Percentiles rank a stretch among this genome's conserved stretches.
Evolutionary conservation across 176 grass and related monocot genomes (phyloP).

Genomic region (Themeda triandra): DNA sequence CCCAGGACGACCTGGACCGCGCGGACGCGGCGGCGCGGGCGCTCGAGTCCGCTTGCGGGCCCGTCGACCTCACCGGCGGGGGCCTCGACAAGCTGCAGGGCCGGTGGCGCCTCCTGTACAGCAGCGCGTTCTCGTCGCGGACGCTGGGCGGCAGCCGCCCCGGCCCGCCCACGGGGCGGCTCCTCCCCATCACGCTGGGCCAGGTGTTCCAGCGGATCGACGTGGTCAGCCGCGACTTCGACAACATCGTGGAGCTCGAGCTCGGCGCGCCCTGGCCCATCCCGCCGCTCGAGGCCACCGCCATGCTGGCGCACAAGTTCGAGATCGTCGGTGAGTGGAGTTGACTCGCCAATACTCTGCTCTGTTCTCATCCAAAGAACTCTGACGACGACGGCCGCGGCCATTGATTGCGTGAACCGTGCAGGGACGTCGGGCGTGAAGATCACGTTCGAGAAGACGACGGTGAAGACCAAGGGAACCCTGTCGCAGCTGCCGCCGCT

Average conservation of each 20-base stretch:
- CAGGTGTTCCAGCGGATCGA: constrained; percentile 93
- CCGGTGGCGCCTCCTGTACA: constrained; percentile 83
- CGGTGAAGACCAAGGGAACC: constrained; percentile 78
- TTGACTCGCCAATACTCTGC: background rate
- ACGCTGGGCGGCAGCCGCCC: constrained; percentile 86
- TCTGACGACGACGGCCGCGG: no score
- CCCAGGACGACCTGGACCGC: constrained; percentile 68
- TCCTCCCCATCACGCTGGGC: constrained; percentile 80
- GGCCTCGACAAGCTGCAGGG: constrained; percentile 81
- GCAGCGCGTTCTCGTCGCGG: constrained; percentile 89
- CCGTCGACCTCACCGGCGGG: constrained; percentile 45
- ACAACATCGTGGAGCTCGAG: constrained; percentile 85
- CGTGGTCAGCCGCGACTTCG: constrained; percentile 71
- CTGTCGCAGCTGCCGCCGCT: constrained; percentile 75
- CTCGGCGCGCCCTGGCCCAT: constrained; percentile 88
- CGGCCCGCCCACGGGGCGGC: constrained; percentile 67
- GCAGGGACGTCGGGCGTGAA: constrained; percentile 62
- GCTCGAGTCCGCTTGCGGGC: constrained; percentile 43
- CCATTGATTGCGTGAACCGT: background rate
- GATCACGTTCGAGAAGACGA: constrained; percentile 86
- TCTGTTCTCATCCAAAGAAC: no score
- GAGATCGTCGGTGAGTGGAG: constrained; percentile 71
- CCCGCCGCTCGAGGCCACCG: constrained; percentile 53
- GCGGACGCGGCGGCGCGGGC: constrained; percentile 71
- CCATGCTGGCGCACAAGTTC: constrained; percentile 81